Evolutionary conservation across 2,329 filamentous ascomycete genomes (phyloP).

Genomic region (Verticillium isaacii): DNA sequence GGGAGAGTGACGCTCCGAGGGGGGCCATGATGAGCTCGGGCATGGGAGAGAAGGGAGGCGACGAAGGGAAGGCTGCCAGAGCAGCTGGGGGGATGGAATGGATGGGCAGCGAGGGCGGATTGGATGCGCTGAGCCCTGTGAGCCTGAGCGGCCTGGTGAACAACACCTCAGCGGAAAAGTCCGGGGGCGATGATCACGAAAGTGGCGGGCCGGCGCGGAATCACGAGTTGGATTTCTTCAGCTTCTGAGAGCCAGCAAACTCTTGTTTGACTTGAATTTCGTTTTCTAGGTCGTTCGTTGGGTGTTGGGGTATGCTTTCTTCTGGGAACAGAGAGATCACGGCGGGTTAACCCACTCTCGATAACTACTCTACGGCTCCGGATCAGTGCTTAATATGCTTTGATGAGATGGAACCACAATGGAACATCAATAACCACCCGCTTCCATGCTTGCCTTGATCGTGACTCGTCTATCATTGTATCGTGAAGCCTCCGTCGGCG

Average conservation of each 20-base stretch:
- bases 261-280: neutral
- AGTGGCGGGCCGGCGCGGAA: slow-evolving; percentile 20
- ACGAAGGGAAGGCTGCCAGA: neutral
- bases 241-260: slow-evolving; percentile 15
- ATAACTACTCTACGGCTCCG: neutral
- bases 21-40: neutral
- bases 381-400: neutral
- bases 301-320: neutral
- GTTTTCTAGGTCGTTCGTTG: neutral
- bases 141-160: slow-evolving; percentile 26
- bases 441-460: neutral
- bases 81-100: slow-evolving; percentile 15
- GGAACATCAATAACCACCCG: neutral
- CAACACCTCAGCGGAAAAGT: slow-evolving; percentile 18
- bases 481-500: slow-evolving; percentile 39
- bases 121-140: slow-evolving; percentile 21
- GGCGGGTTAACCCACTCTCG: neutral
- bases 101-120: slow-evolving; percentile 13
- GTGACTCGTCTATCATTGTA: slow-evolving; percentile 10
- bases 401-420: neutral
- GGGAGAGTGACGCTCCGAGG: neutral
- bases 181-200: slow-evolving; percentile 4
- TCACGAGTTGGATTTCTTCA: slow-evolving; percentile 35
- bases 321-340: neutral
- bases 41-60: neutral